Percentiles rank a stretch among this genome's conserved stretches.
Evolutionary conservation across 768 basidiomycete genomes (phyloP).

Genomic region (Xerocomellus intermedius): DNA sequence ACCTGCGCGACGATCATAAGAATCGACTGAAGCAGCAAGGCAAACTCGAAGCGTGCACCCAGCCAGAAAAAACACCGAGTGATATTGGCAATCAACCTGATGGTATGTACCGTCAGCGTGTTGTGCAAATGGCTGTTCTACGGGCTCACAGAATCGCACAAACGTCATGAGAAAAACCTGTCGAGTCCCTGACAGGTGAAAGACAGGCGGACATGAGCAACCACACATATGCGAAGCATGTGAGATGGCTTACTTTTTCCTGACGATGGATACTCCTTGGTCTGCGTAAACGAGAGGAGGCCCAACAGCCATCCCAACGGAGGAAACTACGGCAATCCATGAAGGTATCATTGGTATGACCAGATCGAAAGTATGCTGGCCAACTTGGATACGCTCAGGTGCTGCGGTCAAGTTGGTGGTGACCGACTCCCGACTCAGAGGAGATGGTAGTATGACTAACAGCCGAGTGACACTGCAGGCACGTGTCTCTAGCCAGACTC

Average conservation of each 20-base stretch:
- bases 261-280: constrained; percentile 77
- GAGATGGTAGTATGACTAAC: constrained; percentile 9
- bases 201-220: constrained; percentile 6
- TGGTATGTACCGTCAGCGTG: constrained; percentile 9
- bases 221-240: not conserved
- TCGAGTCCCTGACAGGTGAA: constrained; percentile 58
- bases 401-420: constrained; percentile 4
- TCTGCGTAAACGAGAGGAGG: constrained; percentile 85
- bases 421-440: not conserved
- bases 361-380: not conserved
- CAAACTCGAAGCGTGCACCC: constrained; percentile 72
- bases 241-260: constrained; percentile 54
- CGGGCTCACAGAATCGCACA: constrained; percentile 72
- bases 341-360: constrained; percentile 37
- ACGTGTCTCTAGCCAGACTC: not conserved
- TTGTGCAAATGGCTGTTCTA: not conserved
- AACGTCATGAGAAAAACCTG: constrained; percentile 84
- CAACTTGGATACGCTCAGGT: not conserved
- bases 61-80: constrained; percentile 91
- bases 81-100: constrained; percentile 78
- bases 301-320: constrained; percentile 80
- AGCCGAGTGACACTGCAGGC: constrained; percentile 1
- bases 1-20: constrained; percentile 87
- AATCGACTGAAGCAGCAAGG: constrained; percentile 77
- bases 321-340: constrained; percentile 70